Percentiles rank a stretch among this genome's conserved stretches.
Evolutionary conservation across 495 filamentous ascomycete genomes (phyloP).

Genomic region (Hypoxylon cercidicola): DNA sequence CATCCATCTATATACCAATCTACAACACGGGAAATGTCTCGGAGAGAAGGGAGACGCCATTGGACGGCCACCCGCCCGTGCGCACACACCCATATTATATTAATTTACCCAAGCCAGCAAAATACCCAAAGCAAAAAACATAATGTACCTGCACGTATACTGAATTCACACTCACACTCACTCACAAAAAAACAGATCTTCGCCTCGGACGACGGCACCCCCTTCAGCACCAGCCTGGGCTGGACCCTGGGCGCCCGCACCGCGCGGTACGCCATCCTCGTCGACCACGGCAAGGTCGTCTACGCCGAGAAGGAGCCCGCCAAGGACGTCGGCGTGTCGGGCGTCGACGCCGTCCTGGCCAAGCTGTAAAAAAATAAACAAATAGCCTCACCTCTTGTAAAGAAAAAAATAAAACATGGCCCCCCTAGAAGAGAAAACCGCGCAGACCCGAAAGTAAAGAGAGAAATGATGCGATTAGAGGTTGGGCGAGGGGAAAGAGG

Average conservation of each 20-base stretch:
- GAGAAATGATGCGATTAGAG: not conserved
- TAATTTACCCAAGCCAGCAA: too few relatives aligned
- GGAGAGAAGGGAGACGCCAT: slow-evolving; percentile 2
- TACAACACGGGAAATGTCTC: not conserved
- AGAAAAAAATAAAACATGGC: too few relatives aligned
- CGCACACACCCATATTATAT: not conserved
- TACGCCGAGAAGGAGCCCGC: slow-evolving; percentile 86
- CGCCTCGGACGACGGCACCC: slow-evolving; percentile 79
- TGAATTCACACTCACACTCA: not conserved
- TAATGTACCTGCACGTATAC: not conserved
- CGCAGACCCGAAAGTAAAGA: not conserved
- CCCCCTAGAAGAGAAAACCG: too few relatives aligned
- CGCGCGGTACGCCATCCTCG: slow-evolving; percentile 81
- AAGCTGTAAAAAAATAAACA: slow-evolving; percentile 72
- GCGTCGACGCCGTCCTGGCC: slow-evolving; percentile 77
- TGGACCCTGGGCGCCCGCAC: slow-evolving; percentile 83
- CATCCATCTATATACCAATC: too few relatives aligned
- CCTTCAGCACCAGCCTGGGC: slow-evolving; percentile 83
- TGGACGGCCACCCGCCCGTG: slow-evolving; percentile 6
- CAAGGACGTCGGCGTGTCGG: slow-evolving; percentile 75
- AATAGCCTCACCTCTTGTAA: too few relatives aligned
- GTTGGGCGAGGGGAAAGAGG: not conserved
- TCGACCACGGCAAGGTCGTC: slow-evolving; percentile 89
- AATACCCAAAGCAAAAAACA: not conserved
- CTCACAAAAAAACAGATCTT: slow-evolving; percentile 70